These are phyloP conservation scores for Entomophthora muscae DNA, from an alignment of 371 early-diverging fungal genomes.

Conservation along the genomic window DNA sequence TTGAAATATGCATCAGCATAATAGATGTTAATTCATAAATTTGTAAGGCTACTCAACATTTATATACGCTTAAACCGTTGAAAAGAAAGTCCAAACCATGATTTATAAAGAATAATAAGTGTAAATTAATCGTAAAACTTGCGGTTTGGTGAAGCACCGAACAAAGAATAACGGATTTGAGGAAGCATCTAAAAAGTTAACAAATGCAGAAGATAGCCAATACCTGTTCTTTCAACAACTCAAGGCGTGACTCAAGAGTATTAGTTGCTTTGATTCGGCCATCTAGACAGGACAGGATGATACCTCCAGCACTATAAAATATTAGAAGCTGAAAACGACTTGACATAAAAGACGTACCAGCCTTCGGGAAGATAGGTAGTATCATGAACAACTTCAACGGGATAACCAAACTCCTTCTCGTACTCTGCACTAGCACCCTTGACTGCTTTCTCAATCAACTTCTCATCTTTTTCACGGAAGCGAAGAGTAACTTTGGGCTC, in stretches of 20 bases:
- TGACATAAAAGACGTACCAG: conserved; percentile 15
- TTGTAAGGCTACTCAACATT: too few relatives aligned
- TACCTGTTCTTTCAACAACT: conserved; percentile 53
- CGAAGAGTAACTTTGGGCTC: conserved; percentile 51
- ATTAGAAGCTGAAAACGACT: background rate
- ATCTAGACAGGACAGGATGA: conserved; percentile 51
- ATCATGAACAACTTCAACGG: conserved; percentile 17
- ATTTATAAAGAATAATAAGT: background rate
- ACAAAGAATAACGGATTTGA: conserved; percentile 69
- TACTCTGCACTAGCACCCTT: conserved; percentile 36
- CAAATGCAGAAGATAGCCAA: background rate
- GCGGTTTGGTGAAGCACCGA: conserved; percentile 76
- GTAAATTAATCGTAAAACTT: conserved; percentile 67
- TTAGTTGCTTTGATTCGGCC: conserved; percentile 73
- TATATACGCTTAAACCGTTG: too few relatives aligned
- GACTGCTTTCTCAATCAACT: conserved; percentile 34
- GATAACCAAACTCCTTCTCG: conserved; percentile 29
- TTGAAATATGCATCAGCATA: too few relatives aligned
- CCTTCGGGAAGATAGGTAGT: conserved; percentile 25
- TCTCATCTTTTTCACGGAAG: conserved; percentile 54
- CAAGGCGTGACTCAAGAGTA: conserved; percentile 78
- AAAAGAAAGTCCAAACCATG: too few relatives aligned
- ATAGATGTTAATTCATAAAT: too few relatives aligned
- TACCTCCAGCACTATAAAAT: conserved; percentile 66
- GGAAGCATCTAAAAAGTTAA: conserved; percentile 55